Evolutionary conservation across 1,284 basidiomycete species (phyloP).

Genomic region (Moniliella sp.): DNA sequence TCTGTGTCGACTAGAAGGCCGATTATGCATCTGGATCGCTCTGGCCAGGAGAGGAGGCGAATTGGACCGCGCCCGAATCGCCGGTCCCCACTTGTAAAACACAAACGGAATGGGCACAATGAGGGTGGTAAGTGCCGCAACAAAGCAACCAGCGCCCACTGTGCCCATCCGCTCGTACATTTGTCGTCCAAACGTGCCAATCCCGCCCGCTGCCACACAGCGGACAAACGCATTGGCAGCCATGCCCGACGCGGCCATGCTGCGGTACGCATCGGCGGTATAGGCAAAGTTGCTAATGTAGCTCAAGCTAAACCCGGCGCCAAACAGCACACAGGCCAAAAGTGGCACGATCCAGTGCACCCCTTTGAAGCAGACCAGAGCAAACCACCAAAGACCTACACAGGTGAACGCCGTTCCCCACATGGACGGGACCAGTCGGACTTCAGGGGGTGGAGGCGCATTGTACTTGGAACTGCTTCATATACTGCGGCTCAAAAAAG

Average conservation of each 20-base stretch:
- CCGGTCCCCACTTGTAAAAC: conserved; percentile 6
- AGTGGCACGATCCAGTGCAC: no score
- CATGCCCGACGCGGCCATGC: conserved; percentile 10
- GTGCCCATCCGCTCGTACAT: conserved; percentile 4
- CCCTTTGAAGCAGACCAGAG: no score
- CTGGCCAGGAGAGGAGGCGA: conserved; percentile 2
- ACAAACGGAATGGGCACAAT: conserved; percentile 7
- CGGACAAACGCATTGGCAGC: conserved; percentile 4
- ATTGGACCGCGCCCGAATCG: conserved; percentile 3
- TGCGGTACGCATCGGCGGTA: conserved; percentile 2
- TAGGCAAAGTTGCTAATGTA: conserved; percentile 7
- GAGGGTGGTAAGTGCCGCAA: conserved; percentile 6
- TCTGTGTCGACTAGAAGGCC: no score
- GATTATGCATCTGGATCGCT: no score
- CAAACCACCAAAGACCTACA: no score
- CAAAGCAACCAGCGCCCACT: conserved; percentile 4
- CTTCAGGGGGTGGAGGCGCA: no score
- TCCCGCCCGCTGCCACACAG: no score
- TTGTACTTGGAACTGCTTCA: no score
- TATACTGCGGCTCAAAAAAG: no score
- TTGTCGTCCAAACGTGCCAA: no score
- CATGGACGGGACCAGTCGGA: no score
- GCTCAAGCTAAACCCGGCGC: conserved; percentile 10
- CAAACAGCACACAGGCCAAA: conserved; percentile 53
- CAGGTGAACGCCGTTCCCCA: no score